A percentile compares a stretch with the other conserved stretches of the same genome.
These are phyloP conservation scores for Fraxinus floribunda DNA, from an alignment of 305 asterid genomes.

Conservation along the genomic window DNA sequence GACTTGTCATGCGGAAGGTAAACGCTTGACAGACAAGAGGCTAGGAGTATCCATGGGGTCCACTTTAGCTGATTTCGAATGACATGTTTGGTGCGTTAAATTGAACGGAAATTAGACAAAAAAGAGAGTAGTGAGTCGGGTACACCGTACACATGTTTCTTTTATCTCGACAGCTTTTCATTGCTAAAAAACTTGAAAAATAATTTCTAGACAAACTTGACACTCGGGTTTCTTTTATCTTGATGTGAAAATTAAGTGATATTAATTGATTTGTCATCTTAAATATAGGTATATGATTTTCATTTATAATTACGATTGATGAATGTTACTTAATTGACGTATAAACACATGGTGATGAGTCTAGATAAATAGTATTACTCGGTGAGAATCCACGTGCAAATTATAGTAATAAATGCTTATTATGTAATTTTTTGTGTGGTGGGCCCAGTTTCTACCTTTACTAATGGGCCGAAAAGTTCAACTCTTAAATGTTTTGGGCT, in stretches of 20 bases:
- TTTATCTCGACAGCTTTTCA: not conserved
- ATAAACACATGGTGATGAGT: too few relatives aligned
- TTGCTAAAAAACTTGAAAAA: too few relatives aligned
- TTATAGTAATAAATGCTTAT: too few relatives aligned
- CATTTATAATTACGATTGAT: not conserved
- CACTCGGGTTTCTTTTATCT: not conserved
- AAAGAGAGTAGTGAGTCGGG: not conserved
- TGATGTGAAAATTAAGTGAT: not conserved
- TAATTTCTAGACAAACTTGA: not conserved
- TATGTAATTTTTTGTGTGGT: too few relatives aligned
- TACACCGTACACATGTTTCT: not conserved
- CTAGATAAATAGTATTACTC: too few relatives aligned
- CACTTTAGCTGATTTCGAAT: not conserved
- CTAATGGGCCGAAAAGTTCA: not conserved
- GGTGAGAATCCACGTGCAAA: not conserved
- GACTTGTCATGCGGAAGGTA: constrained; percentile 4
- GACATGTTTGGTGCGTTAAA: too few relatives aligned
- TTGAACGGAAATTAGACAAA: not conserved
- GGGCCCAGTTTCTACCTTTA: not conserved
- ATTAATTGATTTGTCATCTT: too few relatives aligned
- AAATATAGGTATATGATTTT: too few relatives aligned
- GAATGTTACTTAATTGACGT: not conserved
- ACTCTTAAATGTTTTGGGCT: not conserved
- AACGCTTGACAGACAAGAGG: not conserved
- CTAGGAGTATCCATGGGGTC: not conserved